Evolutionary conservation across 2,329 filamentous ascomycete species (phyloP).

Genomic region (Ophiostoma pallidulum): DNA sequence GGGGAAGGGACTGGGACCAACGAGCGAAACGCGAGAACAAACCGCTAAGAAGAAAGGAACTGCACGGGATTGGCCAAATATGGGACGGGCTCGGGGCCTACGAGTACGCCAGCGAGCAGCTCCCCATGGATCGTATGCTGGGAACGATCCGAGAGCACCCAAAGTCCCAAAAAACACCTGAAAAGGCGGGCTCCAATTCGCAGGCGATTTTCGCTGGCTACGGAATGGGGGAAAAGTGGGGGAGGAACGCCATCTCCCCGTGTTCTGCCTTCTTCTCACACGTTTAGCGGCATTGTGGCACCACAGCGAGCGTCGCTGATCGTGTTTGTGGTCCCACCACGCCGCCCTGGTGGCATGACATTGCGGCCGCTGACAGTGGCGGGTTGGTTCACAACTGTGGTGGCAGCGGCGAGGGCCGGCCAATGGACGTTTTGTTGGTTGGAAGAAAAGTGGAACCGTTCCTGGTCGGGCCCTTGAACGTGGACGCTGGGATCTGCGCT

Average conservation of each 20-base stretch:
- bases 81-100: too few relatives aligned
- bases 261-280: neutral
- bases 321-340: conserved; percentile 7
- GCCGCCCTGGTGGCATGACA: conserved; percentile 10
- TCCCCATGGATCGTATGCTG: too few relatives aligned
- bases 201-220: too few relatives aligned
- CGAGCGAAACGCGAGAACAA: neutral
- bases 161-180: neutral
- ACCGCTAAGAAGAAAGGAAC: neutral
- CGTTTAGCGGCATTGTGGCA: conserved; percentile 6
- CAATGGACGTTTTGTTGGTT: neutral
- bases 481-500: too few relatives aligned
- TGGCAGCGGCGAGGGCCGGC: conserved; percentile 6
- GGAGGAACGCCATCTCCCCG: neutral
- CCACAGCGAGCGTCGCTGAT: conserved; percentile 5
- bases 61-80: conserved; percentile 1
- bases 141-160: too few relatives aligned
- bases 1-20: too few relatives aligned
- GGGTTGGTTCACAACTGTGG: neutral
- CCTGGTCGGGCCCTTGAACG: too few relatives aligned
- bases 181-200: too few relatives aligned
- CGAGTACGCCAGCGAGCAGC: too few relatives aligned
- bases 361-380: conserved; percentile 7
- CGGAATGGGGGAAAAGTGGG: too few relatives aligned
- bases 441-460: neutral